Conservation (phyloP, 306 rosid species). For the Cucumis sativus region DNA sequence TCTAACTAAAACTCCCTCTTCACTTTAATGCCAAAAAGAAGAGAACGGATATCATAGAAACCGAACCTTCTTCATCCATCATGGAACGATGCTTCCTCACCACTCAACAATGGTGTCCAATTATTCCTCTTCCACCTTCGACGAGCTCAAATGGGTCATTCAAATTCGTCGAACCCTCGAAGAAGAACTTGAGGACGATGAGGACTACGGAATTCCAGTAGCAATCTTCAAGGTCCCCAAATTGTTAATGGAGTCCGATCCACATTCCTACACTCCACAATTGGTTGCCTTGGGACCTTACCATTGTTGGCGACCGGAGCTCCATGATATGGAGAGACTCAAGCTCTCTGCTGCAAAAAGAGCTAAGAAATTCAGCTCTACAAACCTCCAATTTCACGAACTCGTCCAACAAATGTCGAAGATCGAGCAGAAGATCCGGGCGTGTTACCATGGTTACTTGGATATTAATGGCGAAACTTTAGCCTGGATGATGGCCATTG, state of each 20-base stretch:
- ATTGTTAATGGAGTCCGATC: slow-evolving; percentile 22
- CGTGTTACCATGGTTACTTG: slow-evolving; percentile 62
- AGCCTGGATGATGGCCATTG: slow-evolving; percentile 73
- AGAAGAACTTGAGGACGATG: slow-evolving; percentile 50
- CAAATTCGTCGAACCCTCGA: slow-evolving; percentile 47
- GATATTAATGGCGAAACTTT: slow-evolving; percentile 56
- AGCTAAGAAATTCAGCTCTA: slow-evolving; percentile 31
- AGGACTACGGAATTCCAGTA: slow-evolving; percentile 22
- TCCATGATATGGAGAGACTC: slow-evolving; percentile 69
- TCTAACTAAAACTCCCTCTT: not conserved
- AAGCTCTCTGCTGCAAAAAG: slow-evolving; percentile 53
- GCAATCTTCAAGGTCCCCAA: slow-evolving; percentile 51
- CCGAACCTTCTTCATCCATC: not conserved
- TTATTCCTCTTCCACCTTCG: slow-evolving; percentile 24
- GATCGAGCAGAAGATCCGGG: slow-evolving; percentile 36
- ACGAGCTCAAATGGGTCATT: slow-evolving; percentile 52
- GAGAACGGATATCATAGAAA: not conserved
- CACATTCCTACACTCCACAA: slow-evolving; percentile 60
- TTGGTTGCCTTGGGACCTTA: slow-evolving; percentile 69
- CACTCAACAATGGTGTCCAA: not conserved
- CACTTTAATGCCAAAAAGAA: not conserved
- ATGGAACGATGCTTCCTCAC: not conserved
- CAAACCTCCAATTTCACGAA: slow-evolving; percentile 19
- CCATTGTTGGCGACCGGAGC: slow-evolving; percentile 63
- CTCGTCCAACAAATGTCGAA: slow-evolving; percentile 37